phyloP scores from a whole-genome alignment of 345 rosid species.

The Citrus inodora region DNA sequence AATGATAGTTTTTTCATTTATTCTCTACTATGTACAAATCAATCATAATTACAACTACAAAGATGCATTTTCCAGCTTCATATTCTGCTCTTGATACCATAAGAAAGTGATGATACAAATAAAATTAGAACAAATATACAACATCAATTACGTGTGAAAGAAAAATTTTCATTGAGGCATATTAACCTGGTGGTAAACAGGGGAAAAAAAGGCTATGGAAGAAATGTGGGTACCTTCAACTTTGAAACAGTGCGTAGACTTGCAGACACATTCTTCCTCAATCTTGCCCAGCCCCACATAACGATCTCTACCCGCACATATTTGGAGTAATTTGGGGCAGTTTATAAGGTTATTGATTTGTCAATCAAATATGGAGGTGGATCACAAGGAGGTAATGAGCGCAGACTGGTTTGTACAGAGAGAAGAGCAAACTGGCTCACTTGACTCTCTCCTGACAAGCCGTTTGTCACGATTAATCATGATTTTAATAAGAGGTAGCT shows the following conservation, averaged over 20 bases:
- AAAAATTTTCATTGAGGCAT: background rate
- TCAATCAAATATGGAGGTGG: background rate
- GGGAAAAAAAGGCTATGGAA: background rate
- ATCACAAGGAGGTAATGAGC: conserved; percentile 38
- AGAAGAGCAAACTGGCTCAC: conserved; percentile 68
- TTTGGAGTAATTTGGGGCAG: background rate
- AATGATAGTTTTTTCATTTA: background rate
- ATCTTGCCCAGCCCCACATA: background rate
- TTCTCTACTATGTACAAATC: conserved; percentile 22
- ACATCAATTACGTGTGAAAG: background rate
- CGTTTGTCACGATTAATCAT: conserved; percentile 89
- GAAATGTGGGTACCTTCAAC: background rate
- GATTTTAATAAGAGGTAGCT: conserved; percentile 76
- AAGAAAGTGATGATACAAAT: background rate
- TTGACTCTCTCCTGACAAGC: conserved; percentile 47
- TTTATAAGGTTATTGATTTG: background rate
- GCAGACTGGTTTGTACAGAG: conserved; percentile 76
- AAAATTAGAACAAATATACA: background rate
- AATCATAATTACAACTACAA: conserved; percentile 4
- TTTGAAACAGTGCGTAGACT: background rate
- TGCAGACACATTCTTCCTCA: conserved; percentile 5
- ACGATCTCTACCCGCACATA: background rate
- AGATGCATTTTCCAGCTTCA: background rate
- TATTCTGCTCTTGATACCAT: background rate
- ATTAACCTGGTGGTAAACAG: background rate